Percentiles rank a stretch among this genome's conserved stretches.
phyloP scores from a whole-genome alignment of 2,329 filamentous ascomycete species.

The Penicillium decumbens region DNA sequence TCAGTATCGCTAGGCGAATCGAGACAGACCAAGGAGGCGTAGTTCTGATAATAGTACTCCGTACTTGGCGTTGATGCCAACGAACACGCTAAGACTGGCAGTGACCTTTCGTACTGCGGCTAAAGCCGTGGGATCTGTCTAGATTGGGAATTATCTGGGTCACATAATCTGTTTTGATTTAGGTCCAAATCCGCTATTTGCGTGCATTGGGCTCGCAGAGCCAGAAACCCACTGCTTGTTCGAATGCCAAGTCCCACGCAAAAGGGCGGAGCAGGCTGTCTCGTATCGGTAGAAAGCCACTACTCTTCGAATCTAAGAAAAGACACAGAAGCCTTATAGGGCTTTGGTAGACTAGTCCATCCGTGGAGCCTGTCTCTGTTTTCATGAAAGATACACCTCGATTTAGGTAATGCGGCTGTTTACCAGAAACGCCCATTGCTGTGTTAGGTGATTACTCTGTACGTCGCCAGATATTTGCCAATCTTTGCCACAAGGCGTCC shows the following conservation, averaged over 20 bases:
- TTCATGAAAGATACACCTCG: background rate
- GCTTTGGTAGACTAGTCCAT: background rate
- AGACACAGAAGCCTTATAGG: background rate
- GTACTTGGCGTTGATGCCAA: background rate
- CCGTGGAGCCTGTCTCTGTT: background rate
- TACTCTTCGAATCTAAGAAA: background rate
- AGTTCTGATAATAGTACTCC: background rate
- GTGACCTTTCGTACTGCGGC: background rate
- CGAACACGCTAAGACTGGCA: background rate
- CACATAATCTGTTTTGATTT: background rate
- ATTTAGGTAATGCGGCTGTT: background rate
- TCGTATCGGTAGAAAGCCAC: conserved; percentile 1
- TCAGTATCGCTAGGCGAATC: conserved; percentile 1
- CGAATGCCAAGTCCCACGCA: background rate
- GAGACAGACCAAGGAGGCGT: conserved; percentile 4
- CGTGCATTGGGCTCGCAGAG: conserved; percentile 1
- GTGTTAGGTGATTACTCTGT: background rate
- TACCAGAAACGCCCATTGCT: background rate
- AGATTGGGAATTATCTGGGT: background rate
- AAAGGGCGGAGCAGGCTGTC: background rate
- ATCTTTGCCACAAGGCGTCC: background rate
- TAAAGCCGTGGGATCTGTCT: background rate
- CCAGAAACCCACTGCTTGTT: conserved; percentile 2
- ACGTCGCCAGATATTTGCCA: background rate
- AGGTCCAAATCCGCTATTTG: background rate